phyloP scores from a whole-genome alignment of 345 rosid genomes.

The Luvunga scandens region DNA sequence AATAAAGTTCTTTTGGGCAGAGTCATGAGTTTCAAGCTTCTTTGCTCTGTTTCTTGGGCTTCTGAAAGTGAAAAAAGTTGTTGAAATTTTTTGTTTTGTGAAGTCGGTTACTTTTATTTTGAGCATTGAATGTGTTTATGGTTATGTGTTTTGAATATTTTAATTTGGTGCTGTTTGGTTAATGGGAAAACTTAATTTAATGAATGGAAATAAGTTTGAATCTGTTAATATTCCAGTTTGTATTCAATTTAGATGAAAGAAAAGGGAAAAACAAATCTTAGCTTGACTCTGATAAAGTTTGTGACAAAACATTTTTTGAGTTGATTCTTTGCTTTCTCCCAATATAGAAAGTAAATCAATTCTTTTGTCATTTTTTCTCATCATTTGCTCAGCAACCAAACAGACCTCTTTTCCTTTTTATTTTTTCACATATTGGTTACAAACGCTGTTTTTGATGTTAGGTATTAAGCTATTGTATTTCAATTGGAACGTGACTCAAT shows the following conservation, averaged over 20 bases:
- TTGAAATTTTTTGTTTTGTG: slow-evolving; percentile 1
- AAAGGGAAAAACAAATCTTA: not conserved
- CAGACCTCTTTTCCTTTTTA: not conserved
- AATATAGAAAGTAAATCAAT: not conserved
- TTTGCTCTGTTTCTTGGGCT: not conserved
- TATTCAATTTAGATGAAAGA: not conserved
- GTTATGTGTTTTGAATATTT: not conserved
- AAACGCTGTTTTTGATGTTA: not conserved
- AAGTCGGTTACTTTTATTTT: not conserved
- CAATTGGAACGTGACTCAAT: not conserved
- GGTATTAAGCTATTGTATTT: not conserved
- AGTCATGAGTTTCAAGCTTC: slow-evolving; percentile 1
- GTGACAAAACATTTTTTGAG: not conserved
- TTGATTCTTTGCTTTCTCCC: not conserved
- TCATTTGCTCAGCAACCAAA: not conserved
- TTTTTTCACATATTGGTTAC: not conserved
- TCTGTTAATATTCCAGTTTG: not conserved
- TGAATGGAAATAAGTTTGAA: not conserved
- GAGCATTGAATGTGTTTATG: not conserved
- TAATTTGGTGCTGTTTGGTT: slow-evolving; percentile 8
- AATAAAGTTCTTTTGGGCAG: not conserved
- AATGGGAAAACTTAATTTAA: not conserved
- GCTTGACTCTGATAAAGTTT: not conserved
- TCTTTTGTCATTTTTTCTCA: not conserved
- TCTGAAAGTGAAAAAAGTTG: not conserved